A percentile compares a stretch with the other conserved stretches of the same genome.
phyloP scores from a whole-genome alignment of 225 moss, liverwort and hornwort species.

The Antitrichia curtipendula region DNA sequence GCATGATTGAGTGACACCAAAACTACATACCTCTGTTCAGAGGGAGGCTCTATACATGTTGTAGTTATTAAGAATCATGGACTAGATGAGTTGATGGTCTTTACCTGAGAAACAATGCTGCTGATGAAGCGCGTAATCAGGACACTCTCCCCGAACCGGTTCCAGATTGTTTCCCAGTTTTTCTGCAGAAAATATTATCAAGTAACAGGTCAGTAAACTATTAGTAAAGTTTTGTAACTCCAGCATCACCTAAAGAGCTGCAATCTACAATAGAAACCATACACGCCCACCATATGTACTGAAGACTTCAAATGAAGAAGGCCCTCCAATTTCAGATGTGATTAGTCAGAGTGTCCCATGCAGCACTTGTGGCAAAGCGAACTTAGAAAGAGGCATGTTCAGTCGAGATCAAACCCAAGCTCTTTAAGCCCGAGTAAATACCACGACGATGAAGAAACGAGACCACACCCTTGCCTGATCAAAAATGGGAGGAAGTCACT shows the following conservation, averaged over 20 bases:
- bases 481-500: background rate
- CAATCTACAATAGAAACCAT: background rate
- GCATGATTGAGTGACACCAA: background rate
- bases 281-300: background rate
- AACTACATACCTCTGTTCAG: background rate
- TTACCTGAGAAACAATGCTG: slow-evolving; percentile 63
- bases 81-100: background rate
- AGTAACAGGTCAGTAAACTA: background rate
- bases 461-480: background rate
- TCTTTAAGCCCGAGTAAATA: background rate
- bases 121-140: slow-evolving; percentile 67
- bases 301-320: background rate
- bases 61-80: background rate
- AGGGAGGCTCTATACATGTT: background rate
- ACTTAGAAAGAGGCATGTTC: background rate
- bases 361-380: background rate
- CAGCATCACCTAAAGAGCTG: background rate
- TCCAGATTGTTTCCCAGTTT: slow-evolving; percentile 62
- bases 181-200: slow-evolving; percentile 8
- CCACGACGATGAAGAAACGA: background rate
- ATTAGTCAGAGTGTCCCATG: background rate
- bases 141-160: slow-evolving; percentile 45
- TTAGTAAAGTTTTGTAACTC: background rate
- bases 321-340: background rate
- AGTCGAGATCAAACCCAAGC: background rate